These are phyloP conservation scores for Lenwebbia sp. DNA, from an alignment of 345 rosid genomes.

Conservation along the genomic window DNA sequence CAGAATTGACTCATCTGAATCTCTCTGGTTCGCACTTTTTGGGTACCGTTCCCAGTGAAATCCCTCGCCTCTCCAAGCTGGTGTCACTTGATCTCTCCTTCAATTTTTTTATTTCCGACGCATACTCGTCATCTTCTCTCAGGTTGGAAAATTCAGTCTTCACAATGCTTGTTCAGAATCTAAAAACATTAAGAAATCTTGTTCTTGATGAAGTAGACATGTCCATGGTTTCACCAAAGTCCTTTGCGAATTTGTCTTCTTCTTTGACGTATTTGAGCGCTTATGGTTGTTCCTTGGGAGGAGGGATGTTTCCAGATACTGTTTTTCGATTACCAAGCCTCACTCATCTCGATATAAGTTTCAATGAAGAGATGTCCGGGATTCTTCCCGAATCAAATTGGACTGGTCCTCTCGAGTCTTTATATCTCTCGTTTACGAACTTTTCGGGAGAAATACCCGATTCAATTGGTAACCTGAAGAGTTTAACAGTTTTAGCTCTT, in stretches of 20 bases:
- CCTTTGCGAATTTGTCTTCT: background rate
- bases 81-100: background rate
- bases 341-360: fast-evolving
- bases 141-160: background rate
- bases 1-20: background rate
- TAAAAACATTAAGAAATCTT: background rate
- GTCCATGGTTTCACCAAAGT: background rate
- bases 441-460: background rate
- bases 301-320: background rate
- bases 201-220: background rate
- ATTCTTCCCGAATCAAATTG: background rate
- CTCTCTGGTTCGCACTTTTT: background rate
- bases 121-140: background rate
- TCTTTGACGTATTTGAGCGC: background rate
- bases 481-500: too few relatives aligned
- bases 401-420: background rate
- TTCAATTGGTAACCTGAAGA: background rate
- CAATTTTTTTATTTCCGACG: fast-evolving
- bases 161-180: background rate
- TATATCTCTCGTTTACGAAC: fast-evolving
- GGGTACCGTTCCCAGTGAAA: background rate
- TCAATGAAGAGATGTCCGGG: fast-evolving
- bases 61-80: background rate
- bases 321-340: background rate
- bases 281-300: fast-evolving